phyloP scores from a whole-genome alignment of 805 yeast genomes.

The Sungouiozyma ichnusensis region DNA sequence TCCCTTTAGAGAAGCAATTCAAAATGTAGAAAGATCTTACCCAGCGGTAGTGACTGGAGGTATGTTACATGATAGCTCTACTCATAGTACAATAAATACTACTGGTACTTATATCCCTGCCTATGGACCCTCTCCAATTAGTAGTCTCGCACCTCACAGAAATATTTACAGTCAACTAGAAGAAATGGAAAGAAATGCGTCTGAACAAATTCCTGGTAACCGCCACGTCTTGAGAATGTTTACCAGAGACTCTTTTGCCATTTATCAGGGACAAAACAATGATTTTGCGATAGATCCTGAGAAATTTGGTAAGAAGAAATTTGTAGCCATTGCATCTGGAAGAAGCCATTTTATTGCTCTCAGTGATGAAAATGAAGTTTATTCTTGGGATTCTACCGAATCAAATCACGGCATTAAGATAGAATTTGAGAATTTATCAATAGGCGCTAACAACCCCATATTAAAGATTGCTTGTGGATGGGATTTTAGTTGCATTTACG shows the following conservation, averaged over 20 bases:
- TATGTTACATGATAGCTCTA: neutral
- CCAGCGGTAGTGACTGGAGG: conserved; percentile 12
- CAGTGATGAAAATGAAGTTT: conserved; percentile 38
- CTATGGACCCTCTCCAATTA: conserved; percentile 13
- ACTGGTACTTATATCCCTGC: conserved; percentile 10
- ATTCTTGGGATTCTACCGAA: conserved; percentile 50
- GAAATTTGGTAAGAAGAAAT: conserved; percentile 21
- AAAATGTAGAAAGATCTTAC: conserved; percentile 15
- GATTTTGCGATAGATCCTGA: conserved; percentile 11
- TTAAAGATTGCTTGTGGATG: conserved; percentile 55
- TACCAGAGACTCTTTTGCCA: conserved; percentile 19
- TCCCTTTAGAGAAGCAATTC: conserved; percentile 22
- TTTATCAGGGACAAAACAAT: conserved; percentile 6
- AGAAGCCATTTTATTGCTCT: conserved; percentile 54
- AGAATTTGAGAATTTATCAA: conserved; percentile 27
- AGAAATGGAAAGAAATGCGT: conserved; percentile 12
- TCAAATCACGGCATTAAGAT: conserved; percentile 36
- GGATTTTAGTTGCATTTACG: conserved; percentile 44
- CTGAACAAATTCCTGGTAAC: conserved; percentile 19
- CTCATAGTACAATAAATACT: conserved; percentile 12
- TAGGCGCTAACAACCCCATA: conserved; percentile 25
- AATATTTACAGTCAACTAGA: conserved; percentile 21
- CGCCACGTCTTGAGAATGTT: conserved; percentile 22
- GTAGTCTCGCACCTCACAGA: conserved; percentile 15
- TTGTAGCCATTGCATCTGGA: conserved; percentile 49